These are phyloP conservation scores for Avena eriantha DNA, from an alignment of 176 grass and related monocot genomes.

Conservation along the genomic window DNA sequence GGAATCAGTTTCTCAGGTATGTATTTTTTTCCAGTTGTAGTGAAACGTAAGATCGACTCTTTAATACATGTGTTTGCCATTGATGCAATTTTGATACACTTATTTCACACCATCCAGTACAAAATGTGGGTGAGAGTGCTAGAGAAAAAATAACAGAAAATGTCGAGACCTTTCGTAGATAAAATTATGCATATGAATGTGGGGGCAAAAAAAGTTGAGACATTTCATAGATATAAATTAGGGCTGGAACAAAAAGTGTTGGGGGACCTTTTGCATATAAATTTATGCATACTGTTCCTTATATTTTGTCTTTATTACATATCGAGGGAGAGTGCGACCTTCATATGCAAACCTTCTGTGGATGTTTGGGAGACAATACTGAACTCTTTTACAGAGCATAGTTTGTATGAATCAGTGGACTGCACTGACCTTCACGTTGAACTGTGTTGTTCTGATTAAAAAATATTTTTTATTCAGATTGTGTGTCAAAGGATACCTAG, in stretches of 20 bases:
- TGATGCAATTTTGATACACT: not conserved
- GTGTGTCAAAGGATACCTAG: constrained; percentile 97
- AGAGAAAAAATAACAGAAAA: not conserved
- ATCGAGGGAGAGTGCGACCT: constrained; percentile 10
- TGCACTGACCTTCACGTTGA: constrained; percentile 12
- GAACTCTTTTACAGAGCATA: constrained; percentile 2
- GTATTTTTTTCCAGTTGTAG: constrained; percentile 34
- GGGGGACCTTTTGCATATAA: not conserved
- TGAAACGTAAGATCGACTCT: not conserved
- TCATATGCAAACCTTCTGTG: not conserved
- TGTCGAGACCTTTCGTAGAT: not conserved
- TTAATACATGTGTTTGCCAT: constrained; percentile 1
- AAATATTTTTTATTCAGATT: constrained; percentile 58
- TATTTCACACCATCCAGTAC: constrained; percentile 9
- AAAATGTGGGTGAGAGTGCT: not conserved
- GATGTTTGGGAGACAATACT: constrained; percentile 22
- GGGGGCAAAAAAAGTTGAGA: not conserved
- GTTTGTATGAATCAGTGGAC: not conserved
- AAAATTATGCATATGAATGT: constrained; percentile 1
- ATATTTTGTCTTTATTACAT: constrained; percentile 20
- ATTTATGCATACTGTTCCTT: not conserved
- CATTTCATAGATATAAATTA: not conserved
- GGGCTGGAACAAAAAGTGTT: constrained; percentile 3
- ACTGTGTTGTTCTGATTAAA: constrained; percentile 32
- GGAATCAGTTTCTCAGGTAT: constrained; percentile 98